Evolutionary conservation across 2,329 filamentous ascomycete genomes (phyloP), one percentile per base, ranked within the genome.

Genomic region (Tolypocladium endophyticum): DNA sequence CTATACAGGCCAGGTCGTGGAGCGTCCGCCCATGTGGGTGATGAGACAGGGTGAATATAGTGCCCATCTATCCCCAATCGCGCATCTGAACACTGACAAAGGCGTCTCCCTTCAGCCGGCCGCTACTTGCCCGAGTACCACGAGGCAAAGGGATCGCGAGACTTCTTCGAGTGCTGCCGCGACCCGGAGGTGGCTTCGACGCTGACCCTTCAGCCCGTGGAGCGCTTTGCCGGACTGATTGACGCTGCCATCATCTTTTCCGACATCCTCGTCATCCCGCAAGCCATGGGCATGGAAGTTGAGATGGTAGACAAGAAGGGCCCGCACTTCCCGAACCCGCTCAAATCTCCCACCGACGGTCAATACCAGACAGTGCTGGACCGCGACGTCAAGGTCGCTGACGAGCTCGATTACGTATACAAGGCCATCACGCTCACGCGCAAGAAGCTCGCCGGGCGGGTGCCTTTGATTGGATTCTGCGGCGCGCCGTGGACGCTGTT

Each of bases 201-300:
- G 45, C 79, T 99, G 67, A 99, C 94, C 7, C 83, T 99, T 35
- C 94, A 99, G 75, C 94, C 94, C 58, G 87, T 99, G 69, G 92
- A 97, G 68, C 91, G 94, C 58, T 99, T 87, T 72, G 87, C 83
- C 50, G 92, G 92, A 52, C 87, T 99, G 62, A 85, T 99, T 67
- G 94, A 99, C 74, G 93, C 92, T 35, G 92, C 94, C 61, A 99
- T 99, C 70, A 99, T 99, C 74, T 99, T 99, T 81, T 96, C 91
- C 60, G 94, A 99, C 72, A 99, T 99, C 65, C 85, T 99, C 43
- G 94, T 99, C 54, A 92, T 99, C 63, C 94, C 94, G 0, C 94
- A 99, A 77, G 94, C 94, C 38, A 90, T 99, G 85, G 94, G 94
- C 1, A 99, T 99, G 94, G 81, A 82, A n/a, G 94, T 99, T 35